A percentile compares a stretch with the other conserved stretches of the same genome.
Evolutionary conservation across 176 grass and related monocot species (phyloP).

Genomic region (Alloteropsis semialata): DNA sequence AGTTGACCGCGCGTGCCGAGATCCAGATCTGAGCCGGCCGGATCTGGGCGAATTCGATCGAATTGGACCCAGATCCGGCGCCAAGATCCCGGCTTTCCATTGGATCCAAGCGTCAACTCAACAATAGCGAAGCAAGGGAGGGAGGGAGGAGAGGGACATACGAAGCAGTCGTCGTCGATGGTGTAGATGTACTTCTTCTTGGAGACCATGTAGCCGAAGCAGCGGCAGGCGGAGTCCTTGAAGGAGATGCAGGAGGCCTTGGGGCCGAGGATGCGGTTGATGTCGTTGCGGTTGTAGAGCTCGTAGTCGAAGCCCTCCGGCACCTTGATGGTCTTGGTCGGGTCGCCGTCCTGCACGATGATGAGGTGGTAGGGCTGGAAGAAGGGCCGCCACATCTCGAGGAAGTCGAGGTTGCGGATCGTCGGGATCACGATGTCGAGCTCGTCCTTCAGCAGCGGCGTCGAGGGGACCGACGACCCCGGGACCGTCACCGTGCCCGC

Average conservation of each 20-base stretch:
- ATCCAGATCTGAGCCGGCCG: slow-evolving; percentile 42
- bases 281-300: slow-evolving; percentile 98
- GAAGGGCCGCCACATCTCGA: slow-evolving; percentile 90
- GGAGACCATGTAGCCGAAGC: slow-evolving; percentile 94
- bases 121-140: background rate
- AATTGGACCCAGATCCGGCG: slow-evolving; percentile 15
- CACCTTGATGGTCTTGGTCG: slow-evolving; percentile 62
- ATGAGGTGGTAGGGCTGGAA: slow-evolving; percentile 94
- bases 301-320: slow-evolving; percentile 93
- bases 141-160: background rate
- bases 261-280: slow-evolving; percentile 94
- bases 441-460: slow-evolving; percentile 75
- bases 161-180: slow-evolving; percentile 96
- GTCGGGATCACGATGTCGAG: slow-evolving; percentile 94
- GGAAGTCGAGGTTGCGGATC: slow-evolving; percentile 83
- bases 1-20: slow-evolving; percentile 19
- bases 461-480: slow-evolving; percentile 35
- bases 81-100: background rate
- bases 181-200: slow-evolving; percentile 98
- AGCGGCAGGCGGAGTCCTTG: slow-evolving; percentile 95
- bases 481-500: slow-evolving; percentile 51
- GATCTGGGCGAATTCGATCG: slow-evolving; percentile 42
- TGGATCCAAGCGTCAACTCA: slow-evolving; percentile 22
- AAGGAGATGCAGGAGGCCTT: slow-evolving; percentile 94
- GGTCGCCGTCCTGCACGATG: slow-evolving; percentile 91